phyloP scores from a whole-genome alignment of 2,329 filamentous ascomycete genomes.

The Cadophora sp. region DNA sequence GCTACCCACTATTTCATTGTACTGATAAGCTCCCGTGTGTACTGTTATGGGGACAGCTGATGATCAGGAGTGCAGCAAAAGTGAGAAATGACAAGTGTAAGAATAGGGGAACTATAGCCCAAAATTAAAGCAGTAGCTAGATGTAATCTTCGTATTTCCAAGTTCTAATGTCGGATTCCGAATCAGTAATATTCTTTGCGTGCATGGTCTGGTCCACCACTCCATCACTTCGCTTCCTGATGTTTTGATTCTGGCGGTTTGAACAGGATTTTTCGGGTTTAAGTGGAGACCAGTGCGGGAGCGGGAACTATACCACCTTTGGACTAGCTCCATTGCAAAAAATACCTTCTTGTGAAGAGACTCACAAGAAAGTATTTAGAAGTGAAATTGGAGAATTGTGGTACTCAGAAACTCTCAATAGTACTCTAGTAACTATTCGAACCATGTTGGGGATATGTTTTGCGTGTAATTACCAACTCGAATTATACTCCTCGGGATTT shows the following conservation, averaged over 20 bases:
- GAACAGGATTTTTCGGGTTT: background rate
- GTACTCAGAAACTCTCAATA: background rate
- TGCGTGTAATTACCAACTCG: background rate
- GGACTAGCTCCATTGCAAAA: background rate
- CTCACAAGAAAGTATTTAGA: background rate
- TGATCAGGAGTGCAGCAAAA: too few species aligned
- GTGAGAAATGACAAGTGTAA: too few species aligned
- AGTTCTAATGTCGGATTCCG: background rate
- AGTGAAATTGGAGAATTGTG: background rate
- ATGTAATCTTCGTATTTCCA: too few species aligned
- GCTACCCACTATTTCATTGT: too few species aligned
- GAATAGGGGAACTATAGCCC: too few species aligned
- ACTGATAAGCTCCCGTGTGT: too few species aligned
- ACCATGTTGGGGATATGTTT: background rate
- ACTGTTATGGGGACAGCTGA: too few species aligned
- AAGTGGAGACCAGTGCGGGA: constrained; percentile 7
- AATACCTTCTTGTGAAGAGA: background rate
- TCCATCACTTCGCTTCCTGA: background rate
- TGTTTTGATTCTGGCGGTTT: background rate
- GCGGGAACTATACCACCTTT: background rate
- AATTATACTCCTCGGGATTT: background rate
- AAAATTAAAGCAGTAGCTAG: too few species aligned
- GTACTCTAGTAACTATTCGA: background rate
- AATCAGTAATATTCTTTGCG: background rate
- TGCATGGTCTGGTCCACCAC: background rate